phyloP scores from a whole-genome alignment of 148 eudicot genomes.

The Pharnaceum exiguum region DNA sequence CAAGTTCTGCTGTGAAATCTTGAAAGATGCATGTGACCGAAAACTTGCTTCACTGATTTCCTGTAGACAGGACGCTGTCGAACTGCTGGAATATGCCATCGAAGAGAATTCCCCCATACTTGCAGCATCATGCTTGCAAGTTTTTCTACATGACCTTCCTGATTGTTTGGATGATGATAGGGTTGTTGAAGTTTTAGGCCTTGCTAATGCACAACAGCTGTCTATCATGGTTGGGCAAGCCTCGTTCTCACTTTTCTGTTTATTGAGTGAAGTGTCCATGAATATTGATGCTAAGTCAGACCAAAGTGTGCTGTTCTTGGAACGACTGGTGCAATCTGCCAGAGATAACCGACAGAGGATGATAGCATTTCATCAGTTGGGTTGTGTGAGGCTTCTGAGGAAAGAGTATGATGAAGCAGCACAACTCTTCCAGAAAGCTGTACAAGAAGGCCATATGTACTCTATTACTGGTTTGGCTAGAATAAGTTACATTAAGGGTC shows the following conservation, averaged over 20 bases:
- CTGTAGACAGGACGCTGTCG: constrained; percentile 59
- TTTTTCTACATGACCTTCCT: constrained; percentile 78
- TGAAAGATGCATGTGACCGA: constrained; percentile 86
- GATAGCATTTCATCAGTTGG: constrained; percentile 76
- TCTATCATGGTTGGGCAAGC: constrained; percentile 58
- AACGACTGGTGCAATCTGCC: constrained; percentile 61
- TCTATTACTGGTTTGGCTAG: constrained; percentile 77
- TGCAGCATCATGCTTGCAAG: constrained; percentile 89
- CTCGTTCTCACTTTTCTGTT: constrained; percentile 67
- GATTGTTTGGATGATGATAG: constrained; percentile 49
- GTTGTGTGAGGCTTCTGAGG: constrained; percentile 73
- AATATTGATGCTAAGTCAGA: constrained; percentile 59
- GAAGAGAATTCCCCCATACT: constrained; percentile 75
- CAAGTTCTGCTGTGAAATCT: constrained; percentile 78
- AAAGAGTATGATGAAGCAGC: constrained; percentile 74
- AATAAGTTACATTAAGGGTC: constrained; percentile 52
- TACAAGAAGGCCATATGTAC: constrained; percentile 67
- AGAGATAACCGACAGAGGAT: constrained; percentile 50
- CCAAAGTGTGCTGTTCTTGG: constrained; percentile 53
- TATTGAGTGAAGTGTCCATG: constrained; percentile 78
- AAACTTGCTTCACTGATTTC: constrained; percentile 66
- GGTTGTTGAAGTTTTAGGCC: constrained; percentile 57
- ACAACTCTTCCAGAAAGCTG: constrained; percentile 58
- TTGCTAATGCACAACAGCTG: constrained; percentile 48
- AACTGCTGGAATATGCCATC: constrained; percentile 70